Conservation (phyloP, 176 grass and related monocot genomes). For the Leersia perrieri region DNA sequence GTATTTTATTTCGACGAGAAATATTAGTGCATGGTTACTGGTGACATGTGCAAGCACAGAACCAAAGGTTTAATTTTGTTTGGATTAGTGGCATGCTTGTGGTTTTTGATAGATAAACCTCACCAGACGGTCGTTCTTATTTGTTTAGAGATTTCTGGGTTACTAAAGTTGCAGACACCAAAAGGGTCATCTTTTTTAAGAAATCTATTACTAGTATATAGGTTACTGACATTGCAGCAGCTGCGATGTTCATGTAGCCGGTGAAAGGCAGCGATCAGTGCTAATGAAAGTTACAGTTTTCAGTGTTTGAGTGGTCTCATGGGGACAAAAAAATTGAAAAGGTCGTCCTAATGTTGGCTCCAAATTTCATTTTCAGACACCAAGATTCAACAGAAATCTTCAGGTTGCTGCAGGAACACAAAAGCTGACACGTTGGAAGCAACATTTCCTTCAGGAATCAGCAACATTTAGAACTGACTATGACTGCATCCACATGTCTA, state of each 20-base stretch:
- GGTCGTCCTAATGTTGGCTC: slow-evolving; percentile 3
- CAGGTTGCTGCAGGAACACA: slow-evolving; percentile 1
- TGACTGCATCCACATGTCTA: slow-evolving; percentile 2
- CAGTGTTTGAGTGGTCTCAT: not conserved
- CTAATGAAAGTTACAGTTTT: not conserved
- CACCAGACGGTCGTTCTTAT: not conserved
- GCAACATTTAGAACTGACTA: not conserved
- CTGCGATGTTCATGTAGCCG: not conserved
- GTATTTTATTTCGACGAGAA: not conserved
- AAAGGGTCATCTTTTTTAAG: not conserved
- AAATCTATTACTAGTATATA: not conserved
- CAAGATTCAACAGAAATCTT: slow-evolving; percentile 13
- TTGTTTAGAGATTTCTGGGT: not conserved
- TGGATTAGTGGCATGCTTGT: not conserved
- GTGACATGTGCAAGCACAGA: not conserved
- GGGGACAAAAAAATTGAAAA: not conserved
- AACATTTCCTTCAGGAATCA: not conserved
- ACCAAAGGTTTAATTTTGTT: not conserved
- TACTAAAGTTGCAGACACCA: not conserved
- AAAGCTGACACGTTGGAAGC: not conserved
- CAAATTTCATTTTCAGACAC: not conserved
- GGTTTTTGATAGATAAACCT: not conserved
- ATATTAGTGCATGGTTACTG: not conserved
- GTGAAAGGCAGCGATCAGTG: not conserved
- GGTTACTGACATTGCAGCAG: not conserved